These are phyloP conservation scores for Cryptococcus sp. DNA, from an alignment of 1,284 basidiomycete species.

Conservation along the genomic window DNA sequence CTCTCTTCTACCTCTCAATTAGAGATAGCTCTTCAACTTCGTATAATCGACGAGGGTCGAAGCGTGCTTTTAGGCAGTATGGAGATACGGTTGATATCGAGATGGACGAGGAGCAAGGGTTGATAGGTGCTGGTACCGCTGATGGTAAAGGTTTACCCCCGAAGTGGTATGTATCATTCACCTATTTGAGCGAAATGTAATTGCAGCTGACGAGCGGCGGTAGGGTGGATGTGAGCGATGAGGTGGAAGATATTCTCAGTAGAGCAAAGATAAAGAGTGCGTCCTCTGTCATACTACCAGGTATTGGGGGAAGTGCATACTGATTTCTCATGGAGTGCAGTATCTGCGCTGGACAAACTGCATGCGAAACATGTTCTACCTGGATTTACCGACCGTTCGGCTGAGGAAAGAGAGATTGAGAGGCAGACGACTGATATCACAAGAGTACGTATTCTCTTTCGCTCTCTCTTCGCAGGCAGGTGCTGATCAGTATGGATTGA, in stretches of 20 bases:
- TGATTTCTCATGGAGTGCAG: constrained; percentile 51
- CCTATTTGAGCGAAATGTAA: background rate
- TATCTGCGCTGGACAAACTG: constrained; percentile 80
- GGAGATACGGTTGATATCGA: constrained; percentile 52
- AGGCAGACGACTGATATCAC: constrained; percentile 83
- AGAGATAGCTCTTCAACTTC: constrained; percentile 67
- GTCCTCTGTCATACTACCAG: constrained; percentile 33
- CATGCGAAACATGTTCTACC: constrained; percentile 95
- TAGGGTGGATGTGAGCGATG: constrained; percentile 89
- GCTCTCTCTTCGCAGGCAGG: background rate
- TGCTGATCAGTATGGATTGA: background rate
- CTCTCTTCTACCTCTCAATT: constrained; percentile 91
- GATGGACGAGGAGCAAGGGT: constrained; percentile 67
- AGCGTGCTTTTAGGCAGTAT: constrained; percentile 45
- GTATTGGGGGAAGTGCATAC: background rate
- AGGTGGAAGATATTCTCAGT: constrained; percentile 76
- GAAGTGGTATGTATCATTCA: constrained; percentile 60
- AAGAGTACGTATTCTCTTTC: constrained; percentile 58
- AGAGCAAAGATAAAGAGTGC: constrained; percentile 75
- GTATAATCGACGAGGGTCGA: constrained; percentile 26
- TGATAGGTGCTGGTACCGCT: constrained; percentile 61
- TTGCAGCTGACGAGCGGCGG: constrained; percentile 21
- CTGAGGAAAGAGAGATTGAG: constrained; percentile 94
- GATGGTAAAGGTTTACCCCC: constrained; percentile 65
- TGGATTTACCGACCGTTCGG: constrained; percentile 89